Conservation (phyloP, 306 rosid genomes). For the Sindora glabra region DNA sequence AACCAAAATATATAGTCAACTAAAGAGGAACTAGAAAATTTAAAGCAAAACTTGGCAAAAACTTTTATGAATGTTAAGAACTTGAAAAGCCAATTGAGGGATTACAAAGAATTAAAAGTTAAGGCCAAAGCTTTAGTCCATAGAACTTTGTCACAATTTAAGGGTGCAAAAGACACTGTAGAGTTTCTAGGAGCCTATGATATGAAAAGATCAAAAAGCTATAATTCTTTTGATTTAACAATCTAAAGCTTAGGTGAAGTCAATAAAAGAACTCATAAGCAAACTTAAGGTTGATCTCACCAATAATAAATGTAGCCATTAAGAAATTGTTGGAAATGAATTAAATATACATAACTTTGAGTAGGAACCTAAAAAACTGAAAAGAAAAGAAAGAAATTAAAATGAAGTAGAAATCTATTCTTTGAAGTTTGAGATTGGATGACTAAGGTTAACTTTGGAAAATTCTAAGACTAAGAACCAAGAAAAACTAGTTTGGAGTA, state of each 20-base stretch:
- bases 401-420: constrained; percentile 34
- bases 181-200: constrained; percentile 54
- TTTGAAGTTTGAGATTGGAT: constrained; percentile 48
- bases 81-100: constrained; percentile 51
- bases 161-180: constrained; percentile 48
- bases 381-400: constrained; percentile 11
- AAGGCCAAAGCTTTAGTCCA: constrained; percentile 41
- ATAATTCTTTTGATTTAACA: constrained; percentile 37
- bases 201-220: constrained; percentile 36
- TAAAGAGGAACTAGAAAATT: constrained; percentile 47
- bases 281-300: constrained; percentile 26
- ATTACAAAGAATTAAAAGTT: constrained; percentile 56
- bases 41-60: constrained; percentile 60
- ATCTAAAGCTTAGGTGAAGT: constrained; percentile 42
- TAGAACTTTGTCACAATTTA: constrained; percentile 63
- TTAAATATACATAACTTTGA: neutral
- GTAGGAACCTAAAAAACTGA: constrained; percentile 18
- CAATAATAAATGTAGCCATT: constrained; percentile 9
- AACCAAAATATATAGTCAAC: constrained; percentile 35
- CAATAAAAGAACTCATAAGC: constrained; percentile 47
- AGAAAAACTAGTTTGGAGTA: constrained; percentile 65
- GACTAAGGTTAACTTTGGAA: constrained; percentile 46
- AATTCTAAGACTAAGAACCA: constrained; percentile 61
- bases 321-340: constrained; percentile 9
- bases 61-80: constrained; percentile 48